Base-by-base conservation (phyloP, 768 basidiomycete species). In the Tephrocybe sp. region DNA sequence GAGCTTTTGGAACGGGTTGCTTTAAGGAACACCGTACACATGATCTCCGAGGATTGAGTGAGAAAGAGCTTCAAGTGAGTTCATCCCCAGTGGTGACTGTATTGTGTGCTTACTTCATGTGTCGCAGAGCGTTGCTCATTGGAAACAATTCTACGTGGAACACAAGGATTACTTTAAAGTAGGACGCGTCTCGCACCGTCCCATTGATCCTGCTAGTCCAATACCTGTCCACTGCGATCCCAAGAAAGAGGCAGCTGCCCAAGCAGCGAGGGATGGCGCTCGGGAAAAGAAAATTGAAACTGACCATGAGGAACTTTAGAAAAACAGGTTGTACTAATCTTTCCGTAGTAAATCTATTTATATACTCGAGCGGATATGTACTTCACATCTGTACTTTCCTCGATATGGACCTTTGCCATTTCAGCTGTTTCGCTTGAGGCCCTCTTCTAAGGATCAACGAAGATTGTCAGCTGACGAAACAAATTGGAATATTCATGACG, bases 1-100 rank as follows among this genome's bases (percentile, higher is more conserved):
- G 95, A 58, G 88, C 94, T 0, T 98, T 92, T 67, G 91, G 81
- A 39, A 98, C 95, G 2, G 94, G 94, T 9, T 98, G 95, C 66
- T 97, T 98, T 74, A 78, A 83, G 60, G 82, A 82, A 4, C 95
- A 98, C 69, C 81, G 83, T 39, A 98, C 94, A 34, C 88, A 97
- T 70, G 95, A 98, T 71, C 73, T 87, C 54, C 85, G 95, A 55
- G 96, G 88, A 13, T 68, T 98, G 58, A 76, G 74, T 32, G 82
- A 86, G 45, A 67, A 72, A 52, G 91, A 98, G 69, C 65, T 87
- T 54, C 67, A 74, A 64, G 95, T 89, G 65, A 60, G 82, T 71
- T 40, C 44, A 47, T 9, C 10, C 8, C 38, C 19, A 49, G 14
- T 23, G 17, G 31, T 13, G 13, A 30, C 10, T 34, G 23, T 5